Evolutionary conservation across 148 eudicot species (phyloP).

Genomic region (Rhododendron mucronatum): DNA sequence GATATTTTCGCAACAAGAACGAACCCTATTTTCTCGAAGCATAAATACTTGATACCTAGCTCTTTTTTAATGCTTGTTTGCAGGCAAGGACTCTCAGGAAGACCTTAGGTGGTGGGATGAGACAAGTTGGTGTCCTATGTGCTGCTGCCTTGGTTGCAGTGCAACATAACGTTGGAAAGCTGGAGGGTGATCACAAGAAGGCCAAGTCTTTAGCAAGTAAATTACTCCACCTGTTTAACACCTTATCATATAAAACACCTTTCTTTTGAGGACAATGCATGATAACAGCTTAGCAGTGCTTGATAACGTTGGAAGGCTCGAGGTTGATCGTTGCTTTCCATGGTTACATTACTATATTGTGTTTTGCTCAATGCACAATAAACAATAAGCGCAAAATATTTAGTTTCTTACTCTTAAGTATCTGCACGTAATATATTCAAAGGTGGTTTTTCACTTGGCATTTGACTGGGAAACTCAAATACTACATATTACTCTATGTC

Average conservation of each 20-base stretch:
- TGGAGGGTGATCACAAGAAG: slow-evolving; percentile 78
- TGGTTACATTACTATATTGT: no score
- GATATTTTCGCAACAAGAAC: neutral
- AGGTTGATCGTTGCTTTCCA: neutral
- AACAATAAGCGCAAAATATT: neutral
- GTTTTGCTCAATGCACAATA: neutral
- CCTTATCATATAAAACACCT: neutral
- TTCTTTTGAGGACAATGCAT: neutral
- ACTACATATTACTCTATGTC: neutral
- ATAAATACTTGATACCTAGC: neutral
- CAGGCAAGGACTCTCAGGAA: slow-evolving; percentile 80
- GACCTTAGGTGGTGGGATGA: slow-evolving; percentile 97
- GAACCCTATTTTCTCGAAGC: neutral
- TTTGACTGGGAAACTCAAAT: neutral
- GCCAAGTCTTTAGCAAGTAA: slow-evolving; percentile 81
- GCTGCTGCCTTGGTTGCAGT: slow-evolving; percentile 91
- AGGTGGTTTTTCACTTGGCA: neutral
- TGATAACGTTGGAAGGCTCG: neutral
- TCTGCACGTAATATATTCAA: neutral
- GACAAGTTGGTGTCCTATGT: slow-evolving; percentile 82
- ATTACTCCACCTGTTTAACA: neutral
- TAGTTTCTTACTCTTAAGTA: neutral
- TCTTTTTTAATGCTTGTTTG: neutral
- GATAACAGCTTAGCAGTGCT: neutral
- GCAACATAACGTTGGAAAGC: slow-evolving; percentile 68